Base-by-base conservation (phyloP, 805 yeast genomes). In the Yarrowia deformans region DNA sequence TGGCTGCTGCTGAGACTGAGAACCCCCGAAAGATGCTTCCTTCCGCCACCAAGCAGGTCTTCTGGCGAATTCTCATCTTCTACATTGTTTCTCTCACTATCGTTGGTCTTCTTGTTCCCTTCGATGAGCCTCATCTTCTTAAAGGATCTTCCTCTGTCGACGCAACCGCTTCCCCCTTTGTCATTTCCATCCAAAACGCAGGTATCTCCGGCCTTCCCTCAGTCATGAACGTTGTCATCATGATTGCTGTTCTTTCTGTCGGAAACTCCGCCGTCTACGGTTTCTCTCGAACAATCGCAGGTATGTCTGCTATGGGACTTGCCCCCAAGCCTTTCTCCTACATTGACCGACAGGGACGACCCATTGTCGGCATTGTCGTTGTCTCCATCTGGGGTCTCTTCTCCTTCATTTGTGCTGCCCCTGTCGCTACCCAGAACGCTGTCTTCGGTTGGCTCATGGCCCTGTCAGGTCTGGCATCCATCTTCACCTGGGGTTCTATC, bases 261-360 rank as follows among this genome's bases (percentile, higher is more conserved):
- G 93, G 91, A 48, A 88, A 89, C 77, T 85, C 91, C 10, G 84
- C 91, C 1, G 88, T 88, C 10, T 89, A 84, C 75, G 91, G 88
- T 10, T 85, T 90, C 71, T 86, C 91, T 16, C 85, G 93, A 77
- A 87, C 90, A 10, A 79, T 88, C 71, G 87, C 88, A 2, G 84
- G 90, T 8, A 82, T 89, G 79, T 88, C 91, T 10, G 87, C 85
- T 54, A 88, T 87, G 77, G 87, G 89, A 19, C 83, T 84, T 73
- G 88, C 88, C 19, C 93, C 93, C 45, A 79, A 79, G 68, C 74
- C 83, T 39, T 83, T 88, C 69, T 87, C 88, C 43, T 89, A 89
- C 79, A 86, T 91, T 70, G 97, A 91, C 77, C 84, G 89, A 72
- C 81, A 80, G 68, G 97, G 97, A 70, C 84, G 97, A 75, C 97